Evolutionary conservation across 495 filamentous ascomycete species (phyloP).

Genomic region (Peziza echinospora): DNA sequence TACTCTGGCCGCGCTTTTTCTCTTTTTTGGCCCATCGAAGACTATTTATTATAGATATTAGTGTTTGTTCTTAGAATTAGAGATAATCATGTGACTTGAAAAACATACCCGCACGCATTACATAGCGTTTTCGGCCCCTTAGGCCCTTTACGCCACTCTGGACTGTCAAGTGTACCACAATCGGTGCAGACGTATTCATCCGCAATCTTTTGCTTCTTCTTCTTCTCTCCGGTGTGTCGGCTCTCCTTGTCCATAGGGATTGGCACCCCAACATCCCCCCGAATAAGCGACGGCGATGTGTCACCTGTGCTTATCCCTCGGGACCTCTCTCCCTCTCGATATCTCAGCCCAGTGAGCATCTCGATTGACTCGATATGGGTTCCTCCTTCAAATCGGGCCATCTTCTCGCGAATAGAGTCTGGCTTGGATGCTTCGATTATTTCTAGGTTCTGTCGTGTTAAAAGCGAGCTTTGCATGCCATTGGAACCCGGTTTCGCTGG

Average conservation of each 20-base stretch:
- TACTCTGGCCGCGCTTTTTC: neutral
- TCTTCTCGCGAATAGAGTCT: constrained; percentile 57
- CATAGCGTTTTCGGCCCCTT: constrained; percentile 88
- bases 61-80: neutral
- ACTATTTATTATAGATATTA: neutral
- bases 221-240: constrained; percentile 53
- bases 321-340: constrained; percentile 72
- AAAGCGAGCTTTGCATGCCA: constrained; percentile 31
- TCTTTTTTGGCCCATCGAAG: neutral
- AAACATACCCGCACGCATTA: constrained; percentile 59
- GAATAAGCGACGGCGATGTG: constrained; percentile 53
- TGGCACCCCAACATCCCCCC: constrained; percentile 68
- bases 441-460: constrained; percentile 62
- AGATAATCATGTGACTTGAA: too few relatives aligned
- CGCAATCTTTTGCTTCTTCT: constrained; percentile 70
- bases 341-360: constrained; percentile 75
- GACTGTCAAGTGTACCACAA: constrained; percentile 82
- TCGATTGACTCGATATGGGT: constrained; percentile 77
- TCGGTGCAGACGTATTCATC: constrained; percentile 95
- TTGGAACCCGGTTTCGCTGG: constrained; percentile 38
- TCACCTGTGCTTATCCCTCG: constrained; percentile 75
- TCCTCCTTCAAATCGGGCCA: constrained; percentile 49
- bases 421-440: constrained; percentile 45
- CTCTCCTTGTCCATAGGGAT: constrained; percentile 55
- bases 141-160: constrained; percentile 92